These are phyloP conservation scores for Filobasidium floriforme DNA, from an alignment of 768 basidiomycete species.

Conservation along the genomic window DNA sequence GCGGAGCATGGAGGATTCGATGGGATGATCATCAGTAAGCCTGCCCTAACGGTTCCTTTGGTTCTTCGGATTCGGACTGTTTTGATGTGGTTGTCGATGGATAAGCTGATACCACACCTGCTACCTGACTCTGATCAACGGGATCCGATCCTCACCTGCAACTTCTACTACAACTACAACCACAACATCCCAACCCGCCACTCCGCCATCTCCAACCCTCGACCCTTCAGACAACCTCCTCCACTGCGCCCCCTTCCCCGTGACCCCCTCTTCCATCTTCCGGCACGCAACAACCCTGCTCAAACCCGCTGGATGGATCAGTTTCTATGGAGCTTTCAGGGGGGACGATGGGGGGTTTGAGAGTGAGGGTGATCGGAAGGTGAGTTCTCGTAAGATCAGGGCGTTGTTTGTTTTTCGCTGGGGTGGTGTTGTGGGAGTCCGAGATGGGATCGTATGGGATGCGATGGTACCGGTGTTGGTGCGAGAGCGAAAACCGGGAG, in stretches of 20 bases:
- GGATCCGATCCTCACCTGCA: too few species aligned
- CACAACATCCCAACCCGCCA: too few species aligned
- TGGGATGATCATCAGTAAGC: constrained; percentile 14
- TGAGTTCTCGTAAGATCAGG: background rate
- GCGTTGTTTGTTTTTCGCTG: too few species aligned
- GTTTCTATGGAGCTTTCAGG: constrained; percentile 19
- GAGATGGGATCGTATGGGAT: background rate
- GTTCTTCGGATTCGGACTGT: too few species aligned
- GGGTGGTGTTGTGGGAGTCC: background rate
- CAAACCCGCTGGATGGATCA: constrained; percentile 5
- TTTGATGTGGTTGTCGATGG: too few species aligned
- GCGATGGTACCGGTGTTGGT: background rate
- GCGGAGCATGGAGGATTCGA: background rate
- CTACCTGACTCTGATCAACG: too few species aligned
- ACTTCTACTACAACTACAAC: too few species aligned
- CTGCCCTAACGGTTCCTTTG: background rate
- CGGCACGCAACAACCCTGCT: background rate
- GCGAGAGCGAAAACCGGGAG: too few species aligned
- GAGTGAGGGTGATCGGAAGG: constrained; percentile 18
- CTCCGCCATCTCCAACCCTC: background rate
- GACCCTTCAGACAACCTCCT: constrained; percentile 15
- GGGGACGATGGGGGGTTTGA: constrained; percentile 18
- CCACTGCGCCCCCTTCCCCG: constrained; percentile 18
- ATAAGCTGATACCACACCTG: too few species aligned
- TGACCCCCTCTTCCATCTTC: background rate